Conservation (phyloP, 495 filamentous ascomycete genomes). For the Chaetomium cochliodes region DNA sequence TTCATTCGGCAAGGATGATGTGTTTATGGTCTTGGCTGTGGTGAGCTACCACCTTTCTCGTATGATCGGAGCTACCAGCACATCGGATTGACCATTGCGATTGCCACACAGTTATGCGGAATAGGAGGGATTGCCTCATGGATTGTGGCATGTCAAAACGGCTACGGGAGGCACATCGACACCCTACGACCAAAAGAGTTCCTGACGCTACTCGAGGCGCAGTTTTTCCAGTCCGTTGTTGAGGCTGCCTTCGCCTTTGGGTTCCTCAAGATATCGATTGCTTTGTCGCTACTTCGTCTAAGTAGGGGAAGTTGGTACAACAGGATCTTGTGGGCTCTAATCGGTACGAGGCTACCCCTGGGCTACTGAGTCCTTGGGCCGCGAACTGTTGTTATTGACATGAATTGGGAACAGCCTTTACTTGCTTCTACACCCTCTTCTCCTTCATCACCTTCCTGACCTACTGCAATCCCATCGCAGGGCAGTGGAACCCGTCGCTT, state of each 20-base stretch:
- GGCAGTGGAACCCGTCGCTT: conserved; percentile 34
- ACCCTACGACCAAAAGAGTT: conserved; percentile 31
- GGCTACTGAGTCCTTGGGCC: neutral
- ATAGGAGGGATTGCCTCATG: conserved; percentile 26
- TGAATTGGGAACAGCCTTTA: conserved; percentile 32
- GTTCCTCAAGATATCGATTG: conserved; percentile 50
- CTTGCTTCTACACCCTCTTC: conserved; percentile 36
- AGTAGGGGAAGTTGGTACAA: conserved; percentile 31
- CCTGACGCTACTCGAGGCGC: conserved; percentile 40
- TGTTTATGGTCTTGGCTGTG: conserved; percentile 45
- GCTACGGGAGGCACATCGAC: conserved; percentile 39
- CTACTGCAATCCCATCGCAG: conserved; percentile 38
- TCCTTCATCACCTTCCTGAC: conserved; percentile 40
- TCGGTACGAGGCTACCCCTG: conserved; percentile 21
- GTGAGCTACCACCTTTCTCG: conserved; percentile 15
- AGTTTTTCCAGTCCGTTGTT: conserved; percentile 43
- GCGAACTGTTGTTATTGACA: conserved; percentile 10
- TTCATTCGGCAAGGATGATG: conserved; percentile 45
- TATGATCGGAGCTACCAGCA: neutral
- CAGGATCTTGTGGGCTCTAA: conserved; percentile 30
- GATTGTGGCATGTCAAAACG: conserved; percentile 35
- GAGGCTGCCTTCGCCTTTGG: conserved; percentile 43
- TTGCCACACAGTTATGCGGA: conserved; percentile 18
- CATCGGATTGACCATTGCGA: neutral
- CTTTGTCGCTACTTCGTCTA: conserved; percentile 34